Evolutionary conservation across 108 stramenopile genomes (phyloP).

Genomic region (Conticribra guillardii): DNA sequence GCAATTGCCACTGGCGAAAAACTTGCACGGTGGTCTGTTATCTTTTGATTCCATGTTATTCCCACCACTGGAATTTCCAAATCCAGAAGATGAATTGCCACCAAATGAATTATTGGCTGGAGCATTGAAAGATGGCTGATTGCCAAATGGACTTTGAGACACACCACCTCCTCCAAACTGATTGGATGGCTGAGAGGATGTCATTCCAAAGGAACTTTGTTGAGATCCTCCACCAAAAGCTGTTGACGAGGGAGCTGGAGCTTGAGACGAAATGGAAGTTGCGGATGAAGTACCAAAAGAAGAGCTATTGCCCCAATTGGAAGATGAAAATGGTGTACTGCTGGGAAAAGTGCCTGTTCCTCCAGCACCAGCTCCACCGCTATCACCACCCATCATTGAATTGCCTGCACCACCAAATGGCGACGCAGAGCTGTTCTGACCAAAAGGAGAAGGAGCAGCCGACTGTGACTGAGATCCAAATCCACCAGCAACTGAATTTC

Average conservation of each 20-base stretch:
- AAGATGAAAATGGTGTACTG: slow-evolving; percentile 9
- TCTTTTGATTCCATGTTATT: slow-evolving; percentile 23
- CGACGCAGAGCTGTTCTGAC: slow-evolving; percentile 13
- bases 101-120: slow-evolving; percentile 27
- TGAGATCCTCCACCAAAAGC: slow-evolving; percentile 5
- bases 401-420: slow-evolving; percentile 30
- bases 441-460: slow-evolving; percentile 11
- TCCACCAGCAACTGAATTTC: not conserved
- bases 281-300: slow-evolving; percentile 1
- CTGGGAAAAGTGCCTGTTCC: slow-evolving; percentile 17
- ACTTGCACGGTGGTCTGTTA: slow-evolving; percentile 65
- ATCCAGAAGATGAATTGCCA: slow-evolving; percentile 12
- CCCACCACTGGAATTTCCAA: slow-evolving; percentile 32
- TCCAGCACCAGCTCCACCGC: not conserved
- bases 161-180: slow-evolving; percentile 26
- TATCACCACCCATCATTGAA: slow-evolving; percentile 21
- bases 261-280: slow-evolving; percentile 1
- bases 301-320: slow-evolving; percentile 7
- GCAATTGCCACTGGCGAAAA: slow-evolving; percentile 77
- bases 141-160: slow-evolving; percentile 47
- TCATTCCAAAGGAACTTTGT: slow-evolving; percentile 2
- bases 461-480: not conserved
- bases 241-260: slow-evolving; percentile 2
- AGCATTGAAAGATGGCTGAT: not conserved
- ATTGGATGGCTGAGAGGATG: no score